Conservation (phyloP, 441 rosid genomes). For the Adansonia madagascariensis region DNA sequence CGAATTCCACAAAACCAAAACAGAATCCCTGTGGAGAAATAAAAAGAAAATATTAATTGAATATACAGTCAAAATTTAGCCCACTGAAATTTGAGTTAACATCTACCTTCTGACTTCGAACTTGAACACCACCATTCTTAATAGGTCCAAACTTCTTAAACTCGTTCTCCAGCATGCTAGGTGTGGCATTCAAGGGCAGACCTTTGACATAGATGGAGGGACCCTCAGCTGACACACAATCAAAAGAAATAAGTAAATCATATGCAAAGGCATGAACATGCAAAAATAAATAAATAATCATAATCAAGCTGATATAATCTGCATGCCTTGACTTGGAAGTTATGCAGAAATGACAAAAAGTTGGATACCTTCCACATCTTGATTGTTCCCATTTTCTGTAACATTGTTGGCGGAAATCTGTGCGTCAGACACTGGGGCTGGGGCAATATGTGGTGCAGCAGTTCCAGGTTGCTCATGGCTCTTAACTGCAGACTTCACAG, state of each 20-base stretch:
- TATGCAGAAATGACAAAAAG: neutral
- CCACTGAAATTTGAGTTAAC: constrained; percentile 7
- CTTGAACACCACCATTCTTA: constrained; percentile 74
- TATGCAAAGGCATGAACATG: constrained; percentile 8
- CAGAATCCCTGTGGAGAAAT: constrained; percentile 58
- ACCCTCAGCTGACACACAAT: constrained; percentile 58
- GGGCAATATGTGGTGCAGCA: constrained; percentile 41
- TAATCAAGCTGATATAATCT: neutral
- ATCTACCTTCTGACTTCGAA: constrained; percentile 61
- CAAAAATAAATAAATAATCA: neutral
- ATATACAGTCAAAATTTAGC: constrained; percentile 1
- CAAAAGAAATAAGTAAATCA: constrained; percentile 21
- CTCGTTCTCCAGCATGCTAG: constrained; percentile 63
- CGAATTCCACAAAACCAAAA: constrained; percentile 92
- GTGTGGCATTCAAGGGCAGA: constrained; percentile 63
- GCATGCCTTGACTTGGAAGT: neutral
- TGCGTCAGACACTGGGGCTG: constrained; percentile 41
- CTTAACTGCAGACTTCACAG: constrained; percentile 53
- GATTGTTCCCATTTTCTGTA: constrained; percentile 59
- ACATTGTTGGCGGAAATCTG: constrained; percentile 42
- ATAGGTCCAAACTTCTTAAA: constrained; percentile 84
- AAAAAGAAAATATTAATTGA: constrained; percentile 21
- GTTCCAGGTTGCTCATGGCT: constrained; percentile 53
- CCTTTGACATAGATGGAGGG: constrained; percentile 79
- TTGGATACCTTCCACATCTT: constrained; percentile 59